Evolutionary conservation across 768 basidiomycete species (phyloP), one percentile per base, ranked within the genome.

Genomic region (Lentinula boryana): DNA sequence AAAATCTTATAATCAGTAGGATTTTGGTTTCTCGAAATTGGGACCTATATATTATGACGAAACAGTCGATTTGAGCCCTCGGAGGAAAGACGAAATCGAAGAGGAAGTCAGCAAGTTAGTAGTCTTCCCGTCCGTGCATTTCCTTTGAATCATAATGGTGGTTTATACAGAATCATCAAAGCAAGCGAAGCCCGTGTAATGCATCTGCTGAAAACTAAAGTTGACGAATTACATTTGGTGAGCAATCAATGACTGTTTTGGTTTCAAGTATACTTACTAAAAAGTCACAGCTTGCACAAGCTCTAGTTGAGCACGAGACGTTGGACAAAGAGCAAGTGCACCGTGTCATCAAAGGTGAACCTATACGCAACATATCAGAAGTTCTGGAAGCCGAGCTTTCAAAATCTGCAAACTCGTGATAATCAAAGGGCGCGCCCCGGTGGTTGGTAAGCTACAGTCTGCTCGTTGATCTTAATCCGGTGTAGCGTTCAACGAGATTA

Each of bases 241-340:
- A 59, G 78, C 68, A 36, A 52, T 40, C 18, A 18, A 31, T 52
- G 4, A 27, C 4, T 27, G n/a, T 43, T 50, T 18, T 60, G 2
- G 2, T 51, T 56, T 62, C 49, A 63, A 63, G 46, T 63, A 49
- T 61, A 58, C 61, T 51, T 61, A 40, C 10, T 49, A 27, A 48
- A 46, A 59, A 38, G 48, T 36, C 63, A 60, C 64, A 95, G 93
- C 84, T 98, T 43, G 95, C 96, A 1, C 82, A 83, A 58, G 96
- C 96, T 9, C 76, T 99, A 61, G 89, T 99, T 12, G 95, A 98
- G 71, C 89, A 96, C 73, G 96, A 99, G 77, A 98, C 96, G 18
- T 77, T 99, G 64, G 87, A 88, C 65, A 78, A 84, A 43, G 88
- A 91, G 9, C 94, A 99, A 72, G 95, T 98, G 16, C 78, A 81